These are phyloP conservation scores for Hsuehochloa calcarea DNA, from an alignment of 176 grass and related monocot genomes.

Conservation along the genomic window DNA sequence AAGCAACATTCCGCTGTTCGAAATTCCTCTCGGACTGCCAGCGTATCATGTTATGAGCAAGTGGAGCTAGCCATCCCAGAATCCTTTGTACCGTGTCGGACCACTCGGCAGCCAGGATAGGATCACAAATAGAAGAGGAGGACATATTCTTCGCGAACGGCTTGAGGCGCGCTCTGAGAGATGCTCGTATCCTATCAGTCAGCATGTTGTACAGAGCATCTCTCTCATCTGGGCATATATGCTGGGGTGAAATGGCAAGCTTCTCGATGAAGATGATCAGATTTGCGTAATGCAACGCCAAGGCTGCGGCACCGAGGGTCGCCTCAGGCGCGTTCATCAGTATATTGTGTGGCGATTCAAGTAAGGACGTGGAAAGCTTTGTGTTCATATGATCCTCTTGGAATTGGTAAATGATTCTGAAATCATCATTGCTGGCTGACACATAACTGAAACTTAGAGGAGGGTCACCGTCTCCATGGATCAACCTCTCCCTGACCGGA, in stretches of 20 bases:
- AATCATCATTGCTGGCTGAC: background rate
- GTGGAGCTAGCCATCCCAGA: slow-evolving; percentile 70
- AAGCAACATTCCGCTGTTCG: slow-evolving; percentile 54
- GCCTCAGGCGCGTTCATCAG: slow-evolving; percentile 29
- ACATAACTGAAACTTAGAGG: slow-evolving; percentile 28
- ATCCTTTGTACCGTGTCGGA: slow-evolving; percentile 46
- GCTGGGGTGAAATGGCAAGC: slow-evolving; percentile 39
- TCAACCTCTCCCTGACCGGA: slow-evolving; percentile 37
- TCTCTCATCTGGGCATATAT: slow-evolving; percentile 56
- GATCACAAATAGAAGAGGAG: slow-evolving; percentile 22
- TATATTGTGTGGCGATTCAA: slow-evolving; percentile 9
- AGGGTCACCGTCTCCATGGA: slow-evolving; percentile 21
- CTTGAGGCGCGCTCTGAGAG: slow-evolving; percentile 49
- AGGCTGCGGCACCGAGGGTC: slow-evolving; percentile 50
- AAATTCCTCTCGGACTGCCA: slow-evolving; percentile 78
- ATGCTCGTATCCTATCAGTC: slow-evolving; percentile 33
- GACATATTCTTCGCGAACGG: background rate
- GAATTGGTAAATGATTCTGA: background rate
- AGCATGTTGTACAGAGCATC: slow-evolving; percentile 77
- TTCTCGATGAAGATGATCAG: slow-evolving; percentile 62
- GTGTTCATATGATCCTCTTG: background rate
- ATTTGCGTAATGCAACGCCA: slow-evolving; percentile 68
- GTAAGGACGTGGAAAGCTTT: slow-evolving; percentile 35
- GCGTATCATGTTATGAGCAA: slow-evolving; percentile 72
- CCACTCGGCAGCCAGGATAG: slow-evolving; percentile 58